Percentiles rank a stretch among this genome's conserved stretches.
These are phyloP conservation scores for Ophiosphaerella narmari DNA, from an alignment of 2,329 filamentous ascomycete genomes.

Conservation along the genomic window DNA sequence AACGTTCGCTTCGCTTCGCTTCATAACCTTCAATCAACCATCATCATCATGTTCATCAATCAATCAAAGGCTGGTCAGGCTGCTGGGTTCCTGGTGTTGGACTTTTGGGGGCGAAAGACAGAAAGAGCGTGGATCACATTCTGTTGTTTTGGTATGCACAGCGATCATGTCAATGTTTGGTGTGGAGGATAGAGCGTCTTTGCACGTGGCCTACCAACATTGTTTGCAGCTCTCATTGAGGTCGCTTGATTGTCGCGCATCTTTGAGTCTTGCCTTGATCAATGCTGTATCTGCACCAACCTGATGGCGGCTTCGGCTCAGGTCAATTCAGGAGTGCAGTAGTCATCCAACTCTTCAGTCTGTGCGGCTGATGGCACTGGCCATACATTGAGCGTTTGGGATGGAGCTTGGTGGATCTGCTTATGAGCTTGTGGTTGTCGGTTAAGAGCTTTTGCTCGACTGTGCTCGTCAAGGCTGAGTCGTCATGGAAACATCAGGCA, in stretches of 20 bases:
- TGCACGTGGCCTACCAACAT: conserved; percentile 13
- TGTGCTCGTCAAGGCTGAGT: background rate
- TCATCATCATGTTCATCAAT: background rate
- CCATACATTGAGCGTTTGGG: background rate
- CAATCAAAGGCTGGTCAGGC: conserved; percentile 3
- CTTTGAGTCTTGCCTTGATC: conserved; percentile 2
- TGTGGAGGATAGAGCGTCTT: conserved; percentile 18
- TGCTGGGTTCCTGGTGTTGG: conserved; percentile 3
- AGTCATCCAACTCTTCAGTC: conserved; percentile 5
- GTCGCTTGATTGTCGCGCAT: background rate
- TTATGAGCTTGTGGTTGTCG: background rate
- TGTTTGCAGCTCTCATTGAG: background rate
- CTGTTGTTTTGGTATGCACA: background rate
- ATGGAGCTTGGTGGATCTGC: conserved; percentile 2
- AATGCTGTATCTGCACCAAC: conserved; percentile 6
- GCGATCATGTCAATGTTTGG: conserved; percentile 9
- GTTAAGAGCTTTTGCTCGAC: background rate
- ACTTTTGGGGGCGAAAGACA: conserved; percentile 3
- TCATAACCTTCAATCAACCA: background rate
- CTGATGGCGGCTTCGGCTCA: conserved; percentile 11
- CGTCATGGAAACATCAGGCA: background rate
- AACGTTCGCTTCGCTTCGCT: background rate
- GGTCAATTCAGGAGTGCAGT: conserved; percentile 15
- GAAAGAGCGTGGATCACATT: conserved; percentile 5
- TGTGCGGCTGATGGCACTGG: conserved; percentile 6